These are phyloP conservation scores for Aspergillus ochraceoroseus DNA, from an alignment of 2,329 filamentous ascomycete species.

Conservation along the genomic window DNA sequence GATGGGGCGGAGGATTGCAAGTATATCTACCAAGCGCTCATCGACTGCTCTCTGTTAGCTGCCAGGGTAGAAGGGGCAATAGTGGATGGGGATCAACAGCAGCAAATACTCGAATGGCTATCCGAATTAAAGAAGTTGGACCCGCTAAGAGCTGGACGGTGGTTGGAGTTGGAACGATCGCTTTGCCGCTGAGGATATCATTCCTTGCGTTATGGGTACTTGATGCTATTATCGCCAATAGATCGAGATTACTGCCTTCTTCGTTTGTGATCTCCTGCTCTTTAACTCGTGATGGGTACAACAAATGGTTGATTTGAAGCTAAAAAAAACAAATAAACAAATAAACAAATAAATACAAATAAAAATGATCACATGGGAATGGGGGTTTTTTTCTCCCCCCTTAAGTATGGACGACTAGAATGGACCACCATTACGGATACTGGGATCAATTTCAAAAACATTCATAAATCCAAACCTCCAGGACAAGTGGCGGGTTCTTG, in stretches of 20 bases:
- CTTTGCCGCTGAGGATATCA: conserved; percentile 31
- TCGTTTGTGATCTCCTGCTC: no score
- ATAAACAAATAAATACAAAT: no score
- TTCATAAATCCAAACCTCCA: no score
- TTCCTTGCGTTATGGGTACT: conserved; percentile 15
- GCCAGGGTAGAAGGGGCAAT: conserved; percentile 47
- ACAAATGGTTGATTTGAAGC: no score
- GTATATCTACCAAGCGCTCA: conserved; percentile 82
- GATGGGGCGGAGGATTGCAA: conserved; percentile 68
- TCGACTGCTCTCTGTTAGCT: conserved; percentile 66
- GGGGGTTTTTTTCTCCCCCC: no score
- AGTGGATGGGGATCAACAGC: conserved; percentile 38
- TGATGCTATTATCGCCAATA: conserved; percentile 4
- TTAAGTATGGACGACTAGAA: no score
- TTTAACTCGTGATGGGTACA: no score
- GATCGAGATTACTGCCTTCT: background rate
- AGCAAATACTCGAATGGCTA: conserved; percentile 56
- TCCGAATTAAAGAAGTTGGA: conserved; percentile 64
- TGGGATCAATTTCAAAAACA: no score
- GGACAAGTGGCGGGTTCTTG: no score
- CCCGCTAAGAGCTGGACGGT: conserved; percentile 67
- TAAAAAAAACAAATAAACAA: no score
- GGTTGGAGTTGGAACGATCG: conserved; percentile 61
- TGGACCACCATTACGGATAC: no score
- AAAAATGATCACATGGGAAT: no score